Base-by-base conservation (phyloP, 495 filamentous ascomycete genomes). In the Penicilliopsis zonata region DNA sequence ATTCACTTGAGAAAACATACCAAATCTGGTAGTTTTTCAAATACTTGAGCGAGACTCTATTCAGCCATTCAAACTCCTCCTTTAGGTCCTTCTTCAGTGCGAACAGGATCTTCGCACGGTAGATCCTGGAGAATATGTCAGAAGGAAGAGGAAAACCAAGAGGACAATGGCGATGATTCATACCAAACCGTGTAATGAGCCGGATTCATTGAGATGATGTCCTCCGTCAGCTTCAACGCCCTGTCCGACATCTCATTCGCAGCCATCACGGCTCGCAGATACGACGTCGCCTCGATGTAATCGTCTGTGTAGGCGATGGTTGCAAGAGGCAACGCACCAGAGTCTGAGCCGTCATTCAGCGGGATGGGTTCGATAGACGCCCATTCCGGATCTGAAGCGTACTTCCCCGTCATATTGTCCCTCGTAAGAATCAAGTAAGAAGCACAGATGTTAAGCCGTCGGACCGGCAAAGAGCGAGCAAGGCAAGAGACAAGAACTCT, bases 21-120 rank as follows among this genome's bases (percentile, higher is more conserved):
- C 90, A 96, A 49, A 96, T 96, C 53, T 98, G 90, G 58, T 95
- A 98, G 53, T 96, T 98, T 53, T 98, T 98, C 46, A 88, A 72
- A 46, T 94, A 76, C 16, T 72, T 69, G 26, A 93, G 58, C 3
- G 90, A 79, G 12, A 93, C 69, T 2, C 67, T 61, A 47, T 94
- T 93, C 14, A 98, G 56, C 84, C 86, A 98, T 24, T 67, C 61
- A 15, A 94, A 55, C 50, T 98, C 90, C 36, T 79, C 65, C 0
- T 49, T 48, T 31, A 95, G 68, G 37, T 80, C 66, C 30, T 74
- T 68, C 2, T 72, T 50, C 15, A 94, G 52, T 2, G 70, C 69
- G 38, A 80, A 71, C 17, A 98, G 47, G 21, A 72, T 80, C 41
- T 78, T 72, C 21, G 84, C 82, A 35, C 90, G 77, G 63, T 94